phyloP scores from a whole-genome alignment of 2,329 filamentous ascomycete species.

The Thermoascus crustaceus region DNA sequence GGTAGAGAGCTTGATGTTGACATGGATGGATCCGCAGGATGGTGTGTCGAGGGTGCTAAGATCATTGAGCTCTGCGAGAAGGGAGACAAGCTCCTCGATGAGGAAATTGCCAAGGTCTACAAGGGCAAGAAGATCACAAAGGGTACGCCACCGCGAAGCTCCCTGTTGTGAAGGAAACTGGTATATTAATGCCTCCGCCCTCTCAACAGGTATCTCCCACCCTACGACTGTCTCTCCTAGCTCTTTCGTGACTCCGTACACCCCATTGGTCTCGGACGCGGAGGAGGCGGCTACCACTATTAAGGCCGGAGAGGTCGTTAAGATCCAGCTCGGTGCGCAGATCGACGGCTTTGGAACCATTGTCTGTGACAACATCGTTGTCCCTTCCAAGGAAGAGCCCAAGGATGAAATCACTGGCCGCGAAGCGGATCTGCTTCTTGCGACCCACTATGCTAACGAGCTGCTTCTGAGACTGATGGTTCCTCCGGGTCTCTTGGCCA shows the following conservation, averaged over 20 bases:
- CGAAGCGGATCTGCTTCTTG: conserved; percentile 77
- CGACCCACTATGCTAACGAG: conserved; percentile 93
- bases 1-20: background rate
- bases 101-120: conserved; percentile 92
- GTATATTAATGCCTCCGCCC: conserved; percentile 15
- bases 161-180: conserved; percentile 3
- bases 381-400: conserved; percentile 53
- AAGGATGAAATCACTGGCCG: conserved; percentile 63
- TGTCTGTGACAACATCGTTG: conserved; percentile 84
- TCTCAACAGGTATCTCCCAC: conserved; percentile 66
- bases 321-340: conserved; percentile 98
- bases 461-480: conserved; percentile 83
- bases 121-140: conserved; percentile 96
- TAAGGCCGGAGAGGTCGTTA: conserved; percentile 79
- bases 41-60: conserved; percentile 77
- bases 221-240: conserved; percentile 92
- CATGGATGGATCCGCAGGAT: conserved; percentile 36
- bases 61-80: conserved; percentile 90
- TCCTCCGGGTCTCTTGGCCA: conserved; percentile 75
- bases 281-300: conserved; percentile 73
- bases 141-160: conserved; percentile 46
- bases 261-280: conserved; percentile 76
- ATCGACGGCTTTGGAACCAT: conserved; percentile 96
- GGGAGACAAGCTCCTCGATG: conserved; percentile 89
- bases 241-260: conserved; percentile 94